phyloP scores from a whole-genome alignment of 345 rosid species.

The Noccaea bulbosa region DNA sequence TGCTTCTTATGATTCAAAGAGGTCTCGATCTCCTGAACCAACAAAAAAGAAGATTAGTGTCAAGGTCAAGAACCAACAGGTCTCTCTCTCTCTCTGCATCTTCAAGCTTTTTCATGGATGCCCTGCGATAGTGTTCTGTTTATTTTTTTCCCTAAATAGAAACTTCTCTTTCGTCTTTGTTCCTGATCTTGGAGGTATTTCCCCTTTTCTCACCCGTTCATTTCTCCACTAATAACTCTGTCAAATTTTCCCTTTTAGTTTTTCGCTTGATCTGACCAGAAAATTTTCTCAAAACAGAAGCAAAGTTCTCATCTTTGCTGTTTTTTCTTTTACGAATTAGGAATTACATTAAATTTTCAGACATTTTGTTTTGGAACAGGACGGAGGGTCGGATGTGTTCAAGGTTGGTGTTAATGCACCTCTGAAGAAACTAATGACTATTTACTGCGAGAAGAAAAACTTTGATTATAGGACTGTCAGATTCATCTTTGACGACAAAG shows the following conservation, averaged over 20 bases:
- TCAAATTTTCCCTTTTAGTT: not conserved
- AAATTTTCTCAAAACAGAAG: not conserved
- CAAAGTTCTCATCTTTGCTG: not conserved
- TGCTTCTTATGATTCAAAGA: slow-evolving; percentile 37
- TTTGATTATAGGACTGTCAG: slow-evolving; percentile 47
- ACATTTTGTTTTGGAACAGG: slow-evolving; percentile 38
- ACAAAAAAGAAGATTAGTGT: slow-evolving; percentile 9
- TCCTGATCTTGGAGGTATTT: not conserved
- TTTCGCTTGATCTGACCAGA: not conserved
- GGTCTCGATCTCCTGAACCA: slow-evolving; percentile 31
- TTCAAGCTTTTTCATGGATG: not conserved
- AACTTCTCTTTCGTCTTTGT: not conserved
- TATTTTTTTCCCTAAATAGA: not conserved
- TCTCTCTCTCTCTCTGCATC: slow-evolving; percentile 16
- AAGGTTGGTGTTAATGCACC: slow-evolving; percentile 50
- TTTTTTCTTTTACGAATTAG: not conserved
- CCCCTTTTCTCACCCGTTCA: not conserved
- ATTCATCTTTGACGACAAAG: slow-evolving; percentile 48
- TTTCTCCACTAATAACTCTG: not conserved
- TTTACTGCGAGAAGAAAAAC: slow-evolving; percentile 51
- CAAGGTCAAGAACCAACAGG: slow-evolving; percentile 42
- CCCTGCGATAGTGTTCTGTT: not conserved
- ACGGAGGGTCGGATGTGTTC: slow-evolving; percentile 55
- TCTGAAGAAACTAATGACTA: slow-evolving; percentile 55
- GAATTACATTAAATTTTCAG: not conserved